Conservation (phyloP, 306 rosid genomes). For the Glycine latifolia region DNA sequence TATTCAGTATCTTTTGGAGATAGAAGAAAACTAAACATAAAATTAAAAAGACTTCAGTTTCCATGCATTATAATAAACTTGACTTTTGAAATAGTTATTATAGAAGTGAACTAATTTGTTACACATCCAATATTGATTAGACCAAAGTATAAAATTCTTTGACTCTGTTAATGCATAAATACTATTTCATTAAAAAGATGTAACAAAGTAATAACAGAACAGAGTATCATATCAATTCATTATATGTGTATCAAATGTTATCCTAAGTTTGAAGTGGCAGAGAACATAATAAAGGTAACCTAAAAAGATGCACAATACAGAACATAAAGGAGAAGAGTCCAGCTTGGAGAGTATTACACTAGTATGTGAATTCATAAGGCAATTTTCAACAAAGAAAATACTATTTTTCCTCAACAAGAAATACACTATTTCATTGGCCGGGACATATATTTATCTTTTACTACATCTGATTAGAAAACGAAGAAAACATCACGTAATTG, state of each 20-base stretch:
- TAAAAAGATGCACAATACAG: neutral
- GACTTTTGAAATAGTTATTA: neutral
- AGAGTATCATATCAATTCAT: neutral
- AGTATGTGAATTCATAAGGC: conserved; percentile 22
- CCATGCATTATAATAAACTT: neutral
- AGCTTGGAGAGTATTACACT: neutral
- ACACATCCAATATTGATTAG: neutral
- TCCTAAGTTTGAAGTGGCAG: neutral
- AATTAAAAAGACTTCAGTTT: neutral
- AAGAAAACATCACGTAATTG: conserved; percentile 22
- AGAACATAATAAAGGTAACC: neutral
- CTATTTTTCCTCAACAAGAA: neutral
- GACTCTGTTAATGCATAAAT: too few relatives aligned
- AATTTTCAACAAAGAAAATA: conserved; percentile 24
- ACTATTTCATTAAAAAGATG: neutral
- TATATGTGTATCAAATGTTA: neutral
- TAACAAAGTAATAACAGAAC: neutral
- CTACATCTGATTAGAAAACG: neutral
- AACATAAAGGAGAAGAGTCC: neutral
- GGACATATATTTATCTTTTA: neutral
- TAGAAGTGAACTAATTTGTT: neutral
- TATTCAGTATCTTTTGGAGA: neutral
- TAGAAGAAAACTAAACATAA: neutral
- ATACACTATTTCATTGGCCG: conserved; percentile 1
- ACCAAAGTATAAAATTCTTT: too few relatives aligned